Evolutionary conservation across 768 basidiomycete genomes (phyloP), one percentile per base, ranked within the genome.

Genomic region (Pleurotus sapidus): DNA sequence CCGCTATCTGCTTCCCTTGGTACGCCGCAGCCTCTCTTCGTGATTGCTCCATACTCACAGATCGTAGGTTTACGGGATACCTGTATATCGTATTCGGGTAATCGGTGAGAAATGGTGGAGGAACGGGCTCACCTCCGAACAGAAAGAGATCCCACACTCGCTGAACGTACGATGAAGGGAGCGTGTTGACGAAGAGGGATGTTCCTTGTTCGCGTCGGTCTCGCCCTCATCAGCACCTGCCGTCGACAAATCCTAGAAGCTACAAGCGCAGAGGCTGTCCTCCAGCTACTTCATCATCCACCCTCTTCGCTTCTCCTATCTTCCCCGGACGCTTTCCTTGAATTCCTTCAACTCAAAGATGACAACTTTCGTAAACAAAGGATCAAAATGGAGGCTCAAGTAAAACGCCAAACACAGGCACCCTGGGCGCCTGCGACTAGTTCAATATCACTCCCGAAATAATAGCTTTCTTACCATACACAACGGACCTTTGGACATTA

Each of bases 101-200:
- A 49, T 38, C 6, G 49, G n/a, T 11, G 17, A 43, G n/a, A 5
- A 18, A 8, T 30, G 17, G 2, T 20, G 25, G 34, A n/a, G 18
- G 8, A 14, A 38, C n/a, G 20, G 11, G 12, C 2, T 6, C 58
- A 91, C 91, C 91, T 71, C 93, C 91, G 60, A 80, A 89, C 17
- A 93, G 69, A 65, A 93, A 93, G 2, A 93, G 66, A 65, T 93
- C 92, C 91, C 92, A 93, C 11, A 91, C 79, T 24, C 92, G 78
- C 57, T 87, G 82, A 14, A 91, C 70, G 63, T 85, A 83, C 2
- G 87, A 83, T 0, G 73, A 67, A 0, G 91, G 87, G 12, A 93
- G 75, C 1, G 77, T 77, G 8, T 84, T 83, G 1, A 85, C 86
- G 55, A 92, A 93, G 14, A 93, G 65, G 2, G 84, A 80, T n/a